A percentile compares a stretch with the other conserved stretches of the same genome.
Evolutionary conservation across 2,329 filamentous ascomycete genomes (phyloP).

Genomic region (Phyllosticta citrichinensis): DNA sequence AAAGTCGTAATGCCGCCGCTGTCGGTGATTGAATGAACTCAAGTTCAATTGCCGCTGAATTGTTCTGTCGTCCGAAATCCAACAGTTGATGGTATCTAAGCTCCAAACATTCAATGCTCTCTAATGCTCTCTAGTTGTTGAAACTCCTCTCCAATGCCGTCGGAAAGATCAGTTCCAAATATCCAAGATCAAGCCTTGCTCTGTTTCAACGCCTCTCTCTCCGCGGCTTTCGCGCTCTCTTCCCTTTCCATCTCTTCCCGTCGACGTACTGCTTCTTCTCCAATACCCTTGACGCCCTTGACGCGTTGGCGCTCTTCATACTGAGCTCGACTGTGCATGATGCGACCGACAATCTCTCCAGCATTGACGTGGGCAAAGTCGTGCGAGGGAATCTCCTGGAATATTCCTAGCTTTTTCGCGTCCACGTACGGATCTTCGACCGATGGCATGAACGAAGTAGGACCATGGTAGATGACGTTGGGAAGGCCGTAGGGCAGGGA

Average conservation of each 20-base stretch:
- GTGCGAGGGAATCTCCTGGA: slow-evolving; percentile 67
- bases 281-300: slow-evolving; percentile 77
- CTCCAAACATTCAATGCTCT: neutral
- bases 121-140: neutral
- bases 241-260: slow-evolving; percentile 30
- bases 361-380: slow-evolving; percentile 82
- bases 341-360: slow-evolving; percentile 80
- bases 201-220: slow-evolving; percentile 4
- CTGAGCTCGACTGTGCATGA: slow-evolving; percentile 72
- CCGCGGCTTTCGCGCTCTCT: slow-evolving; percentile 12
- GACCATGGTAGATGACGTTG: slow-evolving; percentile 86
- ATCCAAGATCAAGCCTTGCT: neutral
- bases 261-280: slow-evolving; percentile 47
- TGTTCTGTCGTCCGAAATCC: neutral
- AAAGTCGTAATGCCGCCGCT: neutral
- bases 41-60: neutral
- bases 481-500: slow-evolving; percentile 60
- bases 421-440: slow-evolving; percentile 56
- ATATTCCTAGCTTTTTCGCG: slow-evolving; percentile 74
- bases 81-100: neutral
- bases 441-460: slow-evolving; percentile 74
- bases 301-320: slow-evolving; percentile 87
- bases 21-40: neutral
- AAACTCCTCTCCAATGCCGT: neutral
- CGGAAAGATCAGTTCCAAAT: neutral